Evolutionary conservation across 495 filamentous ascomycete genomes (phyloP), one percentile per base, ranked within the genome.

Genomic region (Aspergillus hancockii): DNA sequence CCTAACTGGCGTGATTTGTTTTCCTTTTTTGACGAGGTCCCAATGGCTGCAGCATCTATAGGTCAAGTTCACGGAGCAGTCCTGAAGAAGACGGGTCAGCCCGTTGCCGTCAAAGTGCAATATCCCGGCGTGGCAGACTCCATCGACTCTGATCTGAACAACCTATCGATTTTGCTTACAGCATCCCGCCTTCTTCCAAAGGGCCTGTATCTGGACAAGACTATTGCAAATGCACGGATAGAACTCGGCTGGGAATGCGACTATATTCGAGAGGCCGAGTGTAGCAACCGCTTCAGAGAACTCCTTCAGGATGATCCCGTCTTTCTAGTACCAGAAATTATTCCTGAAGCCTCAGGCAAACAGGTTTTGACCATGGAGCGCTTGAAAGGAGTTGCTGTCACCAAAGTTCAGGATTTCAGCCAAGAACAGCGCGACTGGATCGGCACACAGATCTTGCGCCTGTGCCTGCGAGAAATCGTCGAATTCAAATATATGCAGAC

Each of bases 401-500:
- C 94, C 18, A 93, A 93, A 62, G 77, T 90, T 45, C 75, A 82
- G 36, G 76, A 83, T 40, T 86, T 97, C 51, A 83, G 82, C 6
- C 95, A 97, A 70, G 79, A 80, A 30, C 90, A 97, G 66, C 85
- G 85, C 52, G 92, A 98, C 79, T 97, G 92, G 87, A 80, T 83
- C 56, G 94, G 94, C 49, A 94, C 90, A 3, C 90, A 97, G 66
- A 90, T 98, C 63, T 81, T 98, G 52, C 90, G 92, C 12, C 84
- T 98, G 18, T 97, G 94, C 67, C 83, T 98, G 36, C 89, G 93
- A 50, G 94, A 98, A 71, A 92, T 98, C 66, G 84, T 83, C 55
- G 90, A 97, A 65, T 98, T 97, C 80, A 83, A 79, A 45, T 98
- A 94, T 79, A 98, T 98, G 94, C 94, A 98, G 75, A 98, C 94